Base-by-base conservation (phyloP, 1,284 basidiomycete genomes). In the Fistulinella staudtii region DNA sequence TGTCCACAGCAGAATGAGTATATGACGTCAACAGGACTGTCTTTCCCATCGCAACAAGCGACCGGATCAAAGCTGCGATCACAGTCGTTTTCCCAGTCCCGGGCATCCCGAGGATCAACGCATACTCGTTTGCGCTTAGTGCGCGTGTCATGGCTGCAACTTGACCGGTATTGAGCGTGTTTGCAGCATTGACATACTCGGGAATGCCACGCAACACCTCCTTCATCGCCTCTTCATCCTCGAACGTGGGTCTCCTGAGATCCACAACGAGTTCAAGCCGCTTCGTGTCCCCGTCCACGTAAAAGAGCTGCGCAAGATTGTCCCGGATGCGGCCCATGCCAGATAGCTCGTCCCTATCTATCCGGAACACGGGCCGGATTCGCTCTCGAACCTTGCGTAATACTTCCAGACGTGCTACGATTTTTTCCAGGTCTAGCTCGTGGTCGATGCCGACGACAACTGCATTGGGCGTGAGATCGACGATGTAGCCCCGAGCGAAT, bases 61-160 rank as follows among this genome's bases (percentile, higher is more conserved):
- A 75, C 54, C 80, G 79, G 60, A 99, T 93, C 33, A 97, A 77
- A 31, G 91, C 85, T 0, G 90, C 90, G 43, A 98, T 88, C 4
- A 95, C 89, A 1, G 93, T 96, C 27, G 95, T 97, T 70, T 99
- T 99, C 8, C 95, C 95, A 3, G 96, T 98, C 0, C 95, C 95
- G 2, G 95, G 95, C 96, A 99, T 98, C 20, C 95, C 96, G 5
- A 98, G 74, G 24, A 99, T 79, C 36, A 98, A 70, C 1, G 93
- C 85, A 61, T 97, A 99, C 64, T 99, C 94, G 49, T 81, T 71
- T 0, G 95, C 90, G 3, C 74, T 70, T 14, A 98, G 66, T 3
- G 88, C 89, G 50, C 82, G 85, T 23, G 69, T 64, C 60, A 97
- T 76, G 0, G 93, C 94, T 3, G 64, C 64, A 36, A 71, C 63